phyloP scores from a whole-genome alignment of 2,329 filamentous ascomycete genomes.

The Grosmannia penicillata region DNA sequence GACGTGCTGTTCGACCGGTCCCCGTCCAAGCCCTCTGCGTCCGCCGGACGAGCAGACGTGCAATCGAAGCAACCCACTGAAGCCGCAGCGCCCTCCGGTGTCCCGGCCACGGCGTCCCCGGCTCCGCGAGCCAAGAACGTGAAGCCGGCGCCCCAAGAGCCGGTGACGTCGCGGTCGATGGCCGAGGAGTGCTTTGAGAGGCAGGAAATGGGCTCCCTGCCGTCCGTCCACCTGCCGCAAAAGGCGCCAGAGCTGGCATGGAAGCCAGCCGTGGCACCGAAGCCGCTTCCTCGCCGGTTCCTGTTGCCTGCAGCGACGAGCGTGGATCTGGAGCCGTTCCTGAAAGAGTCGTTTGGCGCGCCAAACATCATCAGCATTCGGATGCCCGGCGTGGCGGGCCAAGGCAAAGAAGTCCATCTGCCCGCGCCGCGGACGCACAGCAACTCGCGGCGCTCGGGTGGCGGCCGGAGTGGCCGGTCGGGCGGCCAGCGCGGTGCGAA shows the following conservation, averaged over 20 bases:
- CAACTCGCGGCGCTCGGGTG: slow-evolving; percentile 7
- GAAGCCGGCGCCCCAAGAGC: slow-evolving; percentile 24
- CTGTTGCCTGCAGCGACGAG: slow-evolving; percentile 29
- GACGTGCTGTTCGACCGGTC: slow-evolving; percentile 59
- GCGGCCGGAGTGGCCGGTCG: background rate
- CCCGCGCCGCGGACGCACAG: slow-evolving; percentile 10
- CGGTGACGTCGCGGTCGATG: slow-evolving; percentile 48
- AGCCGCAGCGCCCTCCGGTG: background rate
- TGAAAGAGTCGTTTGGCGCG: slow-evolving; percentile 25
- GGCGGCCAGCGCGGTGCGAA: slow-evolving; percentile 1
- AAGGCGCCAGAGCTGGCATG: slow-evolving; percentile 48
- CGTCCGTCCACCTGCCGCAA: slow-evolving; percentile 51
- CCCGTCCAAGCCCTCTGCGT: slow-evolving; percentile 39
- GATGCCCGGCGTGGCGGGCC: slow-evolving; percentile 27
- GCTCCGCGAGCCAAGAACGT: no score
- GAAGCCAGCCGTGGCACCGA: slow-evolving; percentile 41
- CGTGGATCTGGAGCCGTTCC: slow-evolving; percentile 11
- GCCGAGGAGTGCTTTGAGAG: slow-evolving; percentile 71
- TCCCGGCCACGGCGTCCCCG: background rate
- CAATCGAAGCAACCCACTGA: background rate
- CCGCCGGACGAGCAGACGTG: background rate
- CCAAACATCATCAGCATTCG: slow-evolving; percentile 25
- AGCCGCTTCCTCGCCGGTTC: slow-evolving; percentile 38
- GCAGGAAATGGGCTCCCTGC: slow-evolving; percentile 66
- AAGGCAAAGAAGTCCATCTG: slow-evolving; percentile 22